These are phyloP conservation scores for Cladosporium sp. DNA, from an alignment of 2,329 filamentous ascomycete genomes.

Conservation along the genomic window DNA sequence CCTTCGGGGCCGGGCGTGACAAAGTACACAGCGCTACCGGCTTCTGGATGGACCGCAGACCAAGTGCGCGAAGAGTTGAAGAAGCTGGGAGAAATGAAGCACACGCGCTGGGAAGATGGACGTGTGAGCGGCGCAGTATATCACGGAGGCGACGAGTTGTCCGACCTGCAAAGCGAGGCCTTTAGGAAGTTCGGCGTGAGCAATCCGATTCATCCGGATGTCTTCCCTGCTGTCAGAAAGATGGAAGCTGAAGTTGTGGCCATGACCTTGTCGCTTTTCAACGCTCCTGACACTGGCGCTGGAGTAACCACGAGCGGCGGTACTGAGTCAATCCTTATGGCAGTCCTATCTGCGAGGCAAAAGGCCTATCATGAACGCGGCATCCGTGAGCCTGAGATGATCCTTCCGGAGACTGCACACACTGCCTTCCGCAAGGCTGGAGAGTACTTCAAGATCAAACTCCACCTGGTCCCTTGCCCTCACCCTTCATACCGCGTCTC, in stretches of 20 bases:
- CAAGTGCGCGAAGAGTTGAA: constrained; percentile 77
- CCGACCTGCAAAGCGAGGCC: constrained; percentile 85
- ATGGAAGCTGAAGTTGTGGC: constrained; percentile 98
- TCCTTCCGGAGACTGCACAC: constrained; percentile 90
- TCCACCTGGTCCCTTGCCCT: constrained; percentile 84
- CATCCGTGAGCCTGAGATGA: constrained; percentile 94
- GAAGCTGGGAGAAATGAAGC: constrained; percentile 79
- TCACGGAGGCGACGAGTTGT: constrained; percentile 80
- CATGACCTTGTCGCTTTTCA: constrained; percentile 80
- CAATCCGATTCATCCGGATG: constrained; percentile 96
- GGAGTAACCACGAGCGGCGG: constrained; percentile 91
- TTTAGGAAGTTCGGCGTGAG: constrained; percentile 93
- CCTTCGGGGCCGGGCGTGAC: constrained; percentile 68
- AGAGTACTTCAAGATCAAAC: constrained; percentile 94
- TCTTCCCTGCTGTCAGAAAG: constrained; percentile 96
- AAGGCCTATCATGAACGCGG: constrained; percentile 84
- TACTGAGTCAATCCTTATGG: constrained; percentile 96
- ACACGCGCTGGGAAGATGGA: constrained; percentile 96
- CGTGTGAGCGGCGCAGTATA: constrained; percentile 94
- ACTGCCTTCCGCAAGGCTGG: constrained; percentile 95
- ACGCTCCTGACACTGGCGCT: constrained; percentile 79
- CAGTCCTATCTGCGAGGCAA: constrained; percentile 84
- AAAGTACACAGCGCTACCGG: constrained; percentile 74
- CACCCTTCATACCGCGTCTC: constrained; percentile 84
- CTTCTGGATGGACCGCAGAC: constrained; percentile 79